Conservation (phyloP, 192 early-diverging fungal genomes). For the Borealophlyctis nickersoniae region DNA sequence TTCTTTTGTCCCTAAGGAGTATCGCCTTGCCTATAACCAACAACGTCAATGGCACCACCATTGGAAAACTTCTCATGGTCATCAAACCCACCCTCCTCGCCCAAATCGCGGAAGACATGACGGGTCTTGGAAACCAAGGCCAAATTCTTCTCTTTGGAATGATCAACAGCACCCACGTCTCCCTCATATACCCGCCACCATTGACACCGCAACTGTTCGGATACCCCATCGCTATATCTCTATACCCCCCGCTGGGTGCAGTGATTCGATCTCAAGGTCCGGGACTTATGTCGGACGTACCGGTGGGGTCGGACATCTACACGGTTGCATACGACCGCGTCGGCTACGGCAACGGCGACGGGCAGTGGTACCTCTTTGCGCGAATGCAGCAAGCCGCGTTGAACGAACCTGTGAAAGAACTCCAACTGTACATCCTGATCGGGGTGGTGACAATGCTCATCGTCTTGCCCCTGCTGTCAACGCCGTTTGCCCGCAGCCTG, state of each 20-base stretch:
- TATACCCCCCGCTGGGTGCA: too few species aligned
- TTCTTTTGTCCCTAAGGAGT: too few species aligned
- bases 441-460: background rate
- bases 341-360: too few species aligned
- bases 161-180: background rate
- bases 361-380: background rate
- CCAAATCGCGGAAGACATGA: background rate
- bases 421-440: conserved; percentile 9
- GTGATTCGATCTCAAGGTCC: too few species aligned
- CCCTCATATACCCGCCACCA: too few species aligned
- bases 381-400: conserved; percentile 7
- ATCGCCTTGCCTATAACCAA: too few species aligned
- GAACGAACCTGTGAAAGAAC: conserved; percentile 5
- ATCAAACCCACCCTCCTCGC: background rate
- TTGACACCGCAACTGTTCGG: too few species aligned
- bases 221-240: too few species aligned
- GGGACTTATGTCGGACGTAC: too few species aligned
- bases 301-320: too few species aligned
- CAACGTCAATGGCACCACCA: background rate
- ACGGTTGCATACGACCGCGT: too few species aligned
- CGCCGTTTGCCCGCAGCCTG: conserved; percentile 2
- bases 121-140: background rate
- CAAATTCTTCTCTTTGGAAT: background rate
- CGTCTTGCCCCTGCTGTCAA: background rate
- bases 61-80: background rate